Base-by-base conservation (phyloP, 495 filamentous ascomycete genomes). In the Pyrenula aspistea region DNA sequence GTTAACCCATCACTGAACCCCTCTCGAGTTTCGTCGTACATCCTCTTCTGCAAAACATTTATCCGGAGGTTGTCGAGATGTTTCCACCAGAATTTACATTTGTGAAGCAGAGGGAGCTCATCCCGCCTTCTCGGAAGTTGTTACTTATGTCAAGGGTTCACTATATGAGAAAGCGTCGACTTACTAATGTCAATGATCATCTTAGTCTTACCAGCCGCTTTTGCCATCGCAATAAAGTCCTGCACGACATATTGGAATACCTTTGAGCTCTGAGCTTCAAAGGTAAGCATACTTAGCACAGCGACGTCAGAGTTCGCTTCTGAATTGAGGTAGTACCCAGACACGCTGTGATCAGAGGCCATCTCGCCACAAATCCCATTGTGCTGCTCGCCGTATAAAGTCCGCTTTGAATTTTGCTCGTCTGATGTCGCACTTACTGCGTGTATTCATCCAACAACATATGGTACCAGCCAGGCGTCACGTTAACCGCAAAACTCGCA, bases 161-260 rank as follows among this genome's bases (percentile, higher is more conserved):
- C n/a, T n/a, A n/a, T n/a, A n/a, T n/a, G n/a, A n/a, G n/a, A n/a
- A n/a, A n/a, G n/a, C n/a, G n/a, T n/a, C n/a, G n/a, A n/a, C 31
- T 42, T 19, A 52, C 50, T 10, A 52, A 85, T 58, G 56, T 85
- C 81, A 53, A 84, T 77, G 24, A 83, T 63, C 1, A 83, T 63
- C 54, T 74, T 75, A 50, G 66, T 72, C 60, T 76, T 79, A 4
- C 67, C 69, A 20, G 56, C 56, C 1, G 52, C 63, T 23, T 63
- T 75, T 51, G 68, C 70, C 4, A 10, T 10, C 10, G n/a, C n/a
- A 4, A 52, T 52, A 8, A 52, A 20, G 4, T 8, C 19, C 19
- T 24, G n/a, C 4, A 24, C 50, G 19, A 52, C 22, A 24, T 4
- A 8, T 20, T 52, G 19, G 19, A 52, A 52, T 10, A 10, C 50